phyloP scores from a whole-genome alignment of 371 early-diverging fungal species.

The Furculomyces boomerangus region DNA sequence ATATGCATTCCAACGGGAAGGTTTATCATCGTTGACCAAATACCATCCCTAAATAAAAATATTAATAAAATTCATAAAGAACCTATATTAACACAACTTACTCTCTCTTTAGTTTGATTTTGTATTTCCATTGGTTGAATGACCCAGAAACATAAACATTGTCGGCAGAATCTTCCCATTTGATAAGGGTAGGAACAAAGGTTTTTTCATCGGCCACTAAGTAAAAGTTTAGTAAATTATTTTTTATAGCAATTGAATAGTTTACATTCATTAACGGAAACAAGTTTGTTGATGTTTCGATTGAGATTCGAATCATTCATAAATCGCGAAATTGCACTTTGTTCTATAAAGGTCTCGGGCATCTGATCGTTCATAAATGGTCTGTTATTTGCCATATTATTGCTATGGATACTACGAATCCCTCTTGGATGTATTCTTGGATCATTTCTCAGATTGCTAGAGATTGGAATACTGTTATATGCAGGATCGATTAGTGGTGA shows the following conservation, averaged over 20 bases:
- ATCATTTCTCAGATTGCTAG: neutral
- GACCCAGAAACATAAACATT: constrained; percentile 87
- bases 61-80: constrained; percentile 22
- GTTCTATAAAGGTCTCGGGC: neutral
- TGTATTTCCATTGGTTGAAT: constrained; percentile 94
- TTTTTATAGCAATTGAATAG: neutral
- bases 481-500: neutral
- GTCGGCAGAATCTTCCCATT: constrained; percentile 76
- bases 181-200: constrained; percentile 60
- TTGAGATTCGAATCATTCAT: neutral
- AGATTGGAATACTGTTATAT: neutral
- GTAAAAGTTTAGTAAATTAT: neutral
- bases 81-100: neutral
- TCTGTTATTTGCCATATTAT: neutral
- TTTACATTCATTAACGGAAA: neutral
- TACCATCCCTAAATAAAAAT: constrained; percentile 5
- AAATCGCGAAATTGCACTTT: neutral
- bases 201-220: neutral
- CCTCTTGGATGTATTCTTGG: neutral
- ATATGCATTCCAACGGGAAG: constrained; percentile 85
- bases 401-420: neutral
- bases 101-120: constrained; percentile 60
- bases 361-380: no score
- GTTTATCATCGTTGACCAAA: constrained; percentile 40
- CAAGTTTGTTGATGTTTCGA: neutral